Base-by-base conservation (phyloP, 2,329 filamentous ascomycete species). In the Colletotrichum sojae region DNA sequence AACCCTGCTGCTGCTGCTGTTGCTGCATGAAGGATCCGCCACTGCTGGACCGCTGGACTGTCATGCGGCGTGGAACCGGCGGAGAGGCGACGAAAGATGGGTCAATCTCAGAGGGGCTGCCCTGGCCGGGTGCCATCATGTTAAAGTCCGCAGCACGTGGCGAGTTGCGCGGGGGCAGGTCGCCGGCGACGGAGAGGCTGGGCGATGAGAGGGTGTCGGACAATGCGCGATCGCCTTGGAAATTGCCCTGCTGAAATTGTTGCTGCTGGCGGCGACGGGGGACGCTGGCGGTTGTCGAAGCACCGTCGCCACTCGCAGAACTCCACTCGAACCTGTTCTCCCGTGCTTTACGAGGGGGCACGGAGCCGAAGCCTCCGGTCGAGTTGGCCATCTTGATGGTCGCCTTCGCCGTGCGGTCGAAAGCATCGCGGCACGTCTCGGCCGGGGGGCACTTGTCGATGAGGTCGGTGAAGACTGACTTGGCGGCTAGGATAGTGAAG, bases 401-500 rank as follows among this genome's bases (percentile, higher is more conserved):
- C 10, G 95, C 95, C 82, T 96, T 97, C 75, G 94, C 95, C 83
- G 97, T 98, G 46, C 95, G 90, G 75, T 97, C 94, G 77, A 98
- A 98, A 1, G 96, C 95, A 78, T 98, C 95, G 15, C 94, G 90
- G 78, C 95, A 98, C 12, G 95, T 94, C 84, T 98, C 95, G 39
- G 95, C 95, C 0, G 95, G 95, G 0, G 95, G 95, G 74, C 96
- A 98, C 79, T 97, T 97, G 73, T 97, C 93, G 73, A 97, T 95
- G 71, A 98, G 86, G 76, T 98, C 96, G 5, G 90, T 92, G 51
- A 98, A 90, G 9, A 98, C 94, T 2, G 95, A 98, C 56, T 94
- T 98, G 22, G 95, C 95, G 9, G 95, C 94, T 56, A 98, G 85
- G 9, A 98, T 93, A 0, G 95, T 98, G 75, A 97, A 97, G 78